phyloP scores from a whole-genome alignment of 176 grass and related monocot species.

The Oryza meyeriana region DNA sequence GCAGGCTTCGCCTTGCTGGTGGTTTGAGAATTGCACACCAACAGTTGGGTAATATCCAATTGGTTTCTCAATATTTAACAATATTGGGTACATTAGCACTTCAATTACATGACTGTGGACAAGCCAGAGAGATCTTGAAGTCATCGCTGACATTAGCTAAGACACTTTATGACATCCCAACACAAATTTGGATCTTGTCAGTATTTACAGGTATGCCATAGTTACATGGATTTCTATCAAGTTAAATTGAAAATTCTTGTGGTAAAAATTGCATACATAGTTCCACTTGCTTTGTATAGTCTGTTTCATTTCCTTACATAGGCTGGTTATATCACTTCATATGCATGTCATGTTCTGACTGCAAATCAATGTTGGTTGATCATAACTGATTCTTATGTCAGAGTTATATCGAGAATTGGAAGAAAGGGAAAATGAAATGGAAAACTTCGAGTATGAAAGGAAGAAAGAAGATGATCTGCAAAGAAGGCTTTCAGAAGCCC shows the following conservation, averaged over 20 bases:
- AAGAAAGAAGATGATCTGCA: constrained; percentile 93
- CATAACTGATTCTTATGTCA: constrained; percentile 44
- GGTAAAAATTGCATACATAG: neutral
- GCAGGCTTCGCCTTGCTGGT: constrained; percentile 86
- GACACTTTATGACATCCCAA: constrained; percentile 95
- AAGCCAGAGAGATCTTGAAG: constrained; percentile 95
- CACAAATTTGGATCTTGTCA: constrained; percentile 97
- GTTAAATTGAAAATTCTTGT: neutral
- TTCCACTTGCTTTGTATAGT: neutral
- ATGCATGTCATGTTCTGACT: constrained; percentile 12
- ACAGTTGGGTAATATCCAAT: constrained; percentile 94
- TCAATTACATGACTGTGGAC: constrained; percentile 82
- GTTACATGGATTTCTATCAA: neutral
- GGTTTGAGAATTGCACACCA: constrained; percentile 97
- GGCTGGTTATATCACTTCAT: neutral
- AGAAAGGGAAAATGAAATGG: constrained; percentile 82
- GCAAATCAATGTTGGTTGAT: constrained; percentile 13
- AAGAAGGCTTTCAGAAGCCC: constrained; percentile 72
- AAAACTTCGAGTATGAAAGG: constrained; percentile 83
- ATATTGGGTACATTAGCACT: constrained; percentile 89
- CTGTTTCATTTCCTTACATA: neutral
- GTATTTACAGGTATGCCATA: constrained; percentile 73
- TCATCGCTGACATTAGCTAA: constrained; percentile 90
- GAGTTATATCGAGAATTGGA: constrained; percentile 84
- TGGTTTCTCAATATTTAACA: constrained; percentile 98